phyloP scores from a whole-genome alignment of 2,329 filamentous ascomycete species.

The Alternaria arbusti region DNA sequence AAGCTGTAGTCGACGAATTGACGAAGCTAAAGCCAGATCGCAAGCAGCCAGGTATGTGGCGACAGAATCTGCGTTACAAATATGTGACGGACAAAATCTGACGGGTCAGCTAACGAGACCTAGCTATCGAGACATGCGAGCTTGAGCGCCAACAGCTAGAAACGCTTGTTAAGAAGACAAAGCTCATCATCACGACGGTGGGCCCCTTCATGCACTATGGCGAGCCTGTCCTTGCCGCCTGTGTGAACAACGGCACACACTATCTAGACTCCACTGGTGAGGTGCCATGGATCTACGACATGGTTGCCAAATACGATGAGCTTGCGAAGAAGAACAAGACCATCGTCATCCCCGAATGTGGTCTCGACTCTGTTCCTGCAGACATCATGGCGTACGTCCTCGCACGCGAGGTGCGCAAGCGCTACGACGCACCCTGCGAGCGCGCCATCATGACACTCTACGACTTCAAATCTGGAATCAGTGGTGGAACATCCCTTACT shows the following conservation, averaged over 20 bases:
- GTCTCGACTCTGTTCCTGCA: constrained; percentile 67
- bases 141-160: constrained; percentile 59
- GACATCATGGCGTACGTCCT: constrained; percentile 64
- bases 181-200: constrained; percentile 65
- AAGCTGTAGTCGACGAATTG: constrained; percentile 70
- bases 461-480: constrained; percentile 56
- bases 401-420: constrained; percentile 60
- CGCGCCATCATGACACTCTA: constrained; percentile 62
- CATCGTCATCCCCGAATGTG: constrained; percentile 66
- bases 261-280: constrained; percentile 72
- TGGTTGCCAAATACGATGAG: constrained; percentile 67
- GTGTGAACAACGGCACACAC: constrained; percentile 69
- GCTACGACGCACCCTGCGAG: constrained; percentile 57
- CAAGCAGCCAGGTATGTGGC: constrained; percentile 66
- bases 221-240: constrained; percentile 69
- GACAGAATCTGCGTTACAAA: neutral
- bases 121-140: constrained; percentile 49
- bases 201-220: constrained; percentile 70
- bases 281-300: constrained; percentile 67
- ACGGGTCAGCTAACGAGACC: constrained; percentile 1
- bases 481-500: constrained; percentile 69
- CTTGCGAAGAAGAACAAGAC: constrained; percentile 65
- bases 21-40: constrained; percentile 73
- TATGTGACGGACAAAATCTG: neutral
- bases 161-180: constrained; percentile 61